Percentiles rank a stretch among this genome's conserved stretches.
Evolutionary conservation across 257 asterid genomes (phyloP).

Genomic region (Penstemon davidsonii): DNA sequence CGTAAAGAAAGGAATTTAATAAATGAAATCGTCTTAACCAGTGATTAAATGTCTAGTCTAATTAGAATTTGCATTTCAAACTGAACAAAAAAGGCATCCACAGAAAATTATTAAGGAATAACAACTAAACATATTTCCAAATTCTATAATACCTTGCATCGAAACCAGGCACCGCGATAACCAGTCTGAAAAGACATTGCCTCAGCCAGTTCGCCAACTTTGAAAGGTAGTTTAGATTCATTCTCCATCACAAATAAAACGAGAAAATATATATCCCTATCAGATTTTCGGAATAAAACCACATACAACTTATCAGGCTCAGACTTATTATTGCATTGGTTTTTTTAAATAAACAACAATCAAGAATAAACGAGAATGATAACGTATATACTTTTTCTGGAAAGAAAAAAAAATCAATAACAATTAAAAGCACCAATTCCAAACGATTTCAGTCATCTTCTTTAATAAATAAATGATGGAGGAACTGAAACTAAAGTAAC

Average conservation of each 20-base stretch:
- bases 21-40: neutral
- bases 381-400: too few species aligned
- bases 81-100: neutral
- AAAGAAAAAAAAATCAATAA: too few species aligned
- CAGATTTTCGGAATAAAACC: neutral
- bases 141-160: conserved; percentile 39
- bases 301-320: too few species aligned
- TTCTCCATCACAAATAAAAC: conserved; percentile 27
- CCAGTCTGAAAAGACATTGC: conserved; percentile 45
- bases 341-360: too few species aligned
- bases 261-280: conserved; percentile 3
- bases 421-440: too few species aligned
- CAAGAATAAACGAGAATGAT: too few species aligned
- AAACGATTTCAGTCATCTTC: too few species aligned
- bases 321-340: too few species aligned
- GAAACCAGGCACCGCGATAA: conserved; percentile 65
- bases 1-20: neutral
- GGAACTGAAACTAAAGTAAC: too few species aligned
- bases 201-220: conserved; percentile 50
- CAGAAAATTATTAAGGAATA: neutral
- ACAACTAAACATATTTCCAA: neutral
- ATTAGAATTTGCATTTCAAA: neutral
- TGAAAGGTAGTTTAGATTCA: conserved; percentile 30
- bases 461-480: too few species aligned
- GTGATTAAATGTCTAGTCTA: neutral